Base-by-base conservation (phyloP, 305 asterid species). In the Solanum aculeatissimum region DNA sequence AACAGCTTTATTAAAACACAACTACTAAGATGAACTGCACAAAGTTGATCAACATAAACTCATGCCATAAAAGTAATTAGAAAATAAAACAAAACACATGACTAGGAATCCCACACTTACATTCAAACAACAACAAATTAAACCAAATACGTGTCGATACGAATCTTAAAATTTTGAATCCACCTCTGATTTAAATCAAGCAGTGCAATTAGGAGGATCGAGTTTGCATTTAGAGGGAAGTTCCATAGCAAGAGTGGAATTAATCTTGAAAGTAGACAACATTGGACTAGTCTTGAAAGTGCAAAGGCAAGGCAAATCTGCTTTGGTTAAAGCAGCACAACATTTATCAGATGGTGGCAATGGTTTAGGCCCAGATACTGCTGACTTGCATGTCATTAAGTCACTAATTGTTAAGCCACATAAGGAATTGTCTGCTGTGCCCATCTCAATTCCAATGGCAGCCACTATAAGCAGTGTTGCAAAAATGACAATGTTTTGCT, bases 231-330 rank as follows among this genome's bases (percentile, higher is more conserved):
- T 71, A 4, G 57, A 71, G 0, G 91, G 91, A 62, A 88, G 88
- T 6, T 85, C 70, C 65, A 84, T 38, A n/a, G 89, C 91, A 1
- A 63, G 84, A 43, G 84, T 84, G 10, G 89, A 80, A 38, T 86
- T 85, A 38, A 88, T 86, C 23, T 85, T 86, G 13, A 82, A 58
- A 6, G 45, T 7, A 49, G 60, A 23, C 15, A 71, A 1, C 60
- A 82, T 2, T 23, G 63, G 65, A 42, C 42, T 81, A 35, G 53
- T 63, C 63, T 80, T 83, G 81, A 82, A 88, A 25, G 70, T 25
- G 53, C 91, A 88, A 32, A 88, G 86, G 75, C 91, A 88, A 18
- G 86, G 83, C 49, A 85, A 58, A 42, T 88, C 43, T 35, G 89
- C 87, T 23, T 75, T 80, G 3, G 43, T 3, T 9, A 88, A 77